These are phyloP conservation scores for Fomes fomentarius DNA, from an alignment of 1,284 basidiomycete species.

Conservation along the genomic window DNA sequence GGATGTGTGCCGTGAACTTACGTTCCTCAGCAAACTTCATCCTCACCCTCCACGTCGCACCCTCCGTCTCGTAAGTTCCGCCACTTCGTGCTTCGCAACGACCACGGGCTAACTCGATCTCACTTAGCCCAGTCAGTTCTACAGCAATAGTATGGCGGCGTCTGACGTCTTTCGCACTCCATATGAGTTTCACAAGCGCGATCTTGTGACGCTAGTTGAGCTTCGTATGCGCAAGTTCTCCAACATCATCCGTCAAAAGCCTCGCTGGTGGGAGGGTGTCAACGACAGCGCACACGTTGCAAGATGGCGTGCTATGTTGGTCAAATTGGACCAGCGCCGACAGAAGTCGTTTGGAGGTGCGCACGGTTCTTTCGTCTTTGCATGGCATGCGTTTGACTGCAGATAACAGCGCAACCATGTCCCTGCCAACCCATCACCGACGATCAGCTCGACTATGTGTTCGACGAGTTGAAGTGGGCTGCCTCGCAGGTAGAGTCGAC, in stretches of 20 bases:
- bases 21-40: too few species aligned
- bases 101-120: too few species aligned
- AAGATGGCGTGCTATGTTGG: background rate
- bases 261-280: background rate
- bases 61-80: too few species aligned
- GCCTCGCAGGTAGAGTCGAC: conserved; percentile 41
- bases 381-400: background rate
- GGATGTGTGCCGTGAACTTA: too few species aligned
- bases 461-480: conserved; percentile 52
- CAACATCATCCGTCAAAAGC: background rate
- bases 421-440: background rate
- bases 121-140: too few species aligned
- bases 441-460: conserved; percentile 24
- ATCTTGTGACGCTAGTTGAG: background rate
- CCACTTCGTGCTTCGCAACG: too few species aligned
- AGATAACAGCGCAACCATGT: background rate
- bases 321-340: background rate
- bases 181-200: too few species aligned
- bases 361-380: too few species aligned
- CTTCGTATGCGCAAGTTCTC: background rate
- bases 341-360: too few species aligned
- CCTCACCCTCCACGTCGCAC: too few species aligned
- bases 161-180: too few species aligned
- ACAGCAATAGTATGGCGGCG: too few species aligned
- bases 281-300: background rate